A percentile compares a stretch with the other conserved stretches of the same genome.
phyloP scores from a whole-genome alignment of 768 basidiomycete genomes.

The Antrodiella citrinella region DNA sequence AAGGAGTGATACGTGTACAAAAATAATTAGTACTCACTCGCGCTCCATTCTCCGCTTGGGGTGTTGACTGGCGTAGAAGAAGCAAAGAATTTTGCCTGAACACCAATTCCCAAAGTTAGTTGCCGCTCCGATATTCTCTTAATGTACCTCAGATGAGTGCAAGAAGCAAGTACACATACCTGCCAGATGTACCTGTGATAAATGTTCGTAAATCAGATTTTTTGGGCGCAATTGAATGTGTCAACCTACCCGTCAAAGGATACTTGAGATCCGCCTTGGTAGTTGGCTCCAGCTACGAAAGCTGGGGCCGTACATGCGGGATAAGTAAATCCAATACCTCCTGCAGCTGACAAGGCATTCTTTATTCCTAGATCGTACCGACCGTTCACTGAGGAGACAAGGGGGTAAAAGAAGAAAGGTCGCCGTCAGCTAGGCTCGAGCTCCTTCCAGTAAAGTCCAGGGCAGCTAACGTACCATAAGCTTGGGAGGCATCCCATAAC shows the following conservation, averaged over 20 bases:
- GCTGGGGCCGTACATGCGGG: conserved; percentile 52
- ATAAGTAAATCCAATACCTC: conserved; percentile 62
- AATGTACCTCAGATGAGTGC: too few species aligned
- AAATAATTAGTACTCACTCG: conserved; percentile 39
- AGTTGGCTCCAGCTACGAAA: conserved; percentile 39
- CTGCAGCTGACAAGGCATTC: conserved; percentile 47
- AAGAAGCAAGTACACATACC: conserved; percentile 35
- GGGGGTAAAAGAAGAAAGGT: not conserved
- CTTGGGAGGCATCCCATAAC: conserved; percentile 39
- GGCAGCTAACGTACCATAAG: conserved; percentile 25
- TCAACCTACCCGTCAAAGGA: conserved; percentile 45
- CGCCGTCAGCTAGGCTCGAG: not conserved
- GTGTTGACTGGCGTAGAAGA: conserved; percentile 36
- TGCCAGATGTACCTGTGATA: conserved; percentile 55
- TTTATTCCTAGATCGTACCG: conserved; percentile 57
- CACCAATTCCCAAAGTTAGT: too few species aligned
- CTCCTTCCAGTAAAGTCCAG: not conserved
- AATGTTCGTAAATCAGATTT: not conserved
- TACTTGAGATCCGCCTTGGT: conserved; percentile 43
- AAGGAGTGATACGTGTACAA: not conserved
- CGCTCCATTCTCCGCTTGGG: conserved; percentile 54
- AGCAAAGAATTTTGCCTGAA: conserved; percentile 60
- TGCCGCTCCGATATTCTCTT: too few species aligned
- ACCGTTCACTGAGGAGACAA: conserved; percentile 35
- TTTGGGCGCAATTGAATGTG: not conserved